Base-by-base conservation (phyloP, 1,284 basidiomycete genomes). In the Cutaneotrichosporon arboriforme region DNA sequence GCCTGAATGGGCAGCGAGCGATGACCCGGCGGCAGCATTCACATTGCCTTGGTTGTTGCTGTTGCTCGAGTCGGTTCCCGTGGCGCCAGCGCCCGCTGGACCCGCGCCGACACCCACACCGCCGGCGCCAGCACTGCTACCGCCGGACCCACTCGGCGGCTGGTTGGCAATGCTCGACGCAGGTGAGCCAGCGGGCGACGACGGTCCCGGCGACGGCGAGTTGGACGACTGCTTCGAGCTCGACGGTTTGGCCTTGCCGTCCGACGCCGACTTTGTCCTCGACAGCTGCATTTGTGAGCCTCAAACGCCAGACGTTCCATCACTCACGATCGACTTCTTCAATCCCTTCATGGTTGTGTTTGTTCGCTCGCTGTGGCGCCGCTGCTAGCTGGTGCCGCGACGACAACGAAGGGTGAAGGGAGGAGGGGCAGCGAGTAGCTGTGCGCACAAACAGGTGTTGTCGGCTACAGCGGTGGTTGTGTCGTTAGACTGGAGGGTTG, bases 321-420 rank as follows among this genome's bases (percentile, higher is more conserved):
- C 26, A 37, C 71, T 70, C 67, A 90, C 90, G 73, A 91, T 79
- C 62, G 85, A 85, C 79, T 90, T 92, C 82, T 88, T 90, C 71
- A 93, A 79, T 61, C 84, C 84, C 79, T 92, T 93, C 90, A 93
- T 31, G 26, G 10, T 31, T 5, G 26, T 31, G 26, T 31, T 31
- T 5, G 10, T 10, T 31, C 26, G 5, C 26, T 31, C 26, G 26
- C 26, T 31, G 26, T 31, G 26, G 26, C 26, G 26, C 26, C 26
- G 26, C 26, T 31, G 26, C 26, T 31, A 31, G 26, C 26, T 37
- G 36, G 14, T 5, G 36, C 36, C 26, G 26, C 26, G 26, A 10
- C 26, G 26, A 10, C 26, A 10, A 10, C 10, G 26, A 31, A 31
- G 26, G 26, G 26, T 7, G 26, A 10, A 31, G 26, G 26, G 26